Evolutionary conservation across 1,284 basidiomycete species (phyloP), one percentile per base, ranked within the genome.

Genomic region (Ustilago hordei): DNA sequence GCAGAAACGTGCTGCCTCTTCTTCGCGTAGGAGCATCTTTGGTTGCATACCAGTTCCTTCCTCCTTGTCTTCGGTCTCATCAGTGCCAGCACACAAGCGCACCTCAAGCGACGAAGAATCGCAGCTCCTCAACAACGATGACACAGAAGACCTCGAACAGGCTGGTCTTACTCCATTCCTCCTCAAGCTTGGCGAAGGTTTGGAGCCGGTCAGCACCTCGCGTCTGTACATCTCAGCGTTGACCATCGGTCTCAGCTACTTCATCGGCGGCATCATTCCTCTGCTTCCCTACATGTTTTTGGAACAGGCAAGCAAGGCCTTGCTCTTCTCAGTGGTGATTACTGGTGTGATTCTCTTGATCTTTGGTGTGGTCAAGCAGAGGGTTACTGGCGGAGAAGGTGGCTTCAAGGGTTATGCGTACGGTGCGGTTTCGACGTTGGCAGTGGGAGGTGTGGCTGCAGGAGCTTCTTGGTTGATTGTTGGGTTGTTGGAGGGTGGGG

Each of bases 361-460:
- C 47, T 83, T 83, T 69, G 82, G 82, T 57, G 74, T 81, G 17
- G 78, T 79, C 45, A 84, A 84, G 68, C 81, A 82, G 61, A 31
- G 73, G 3, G 64, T 73, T 9, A 82, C 82, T 3, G 82, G 82
- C 28, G 82, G 81, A n/a, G 60, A 63, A 43, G 69, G 61, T 41
- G 74, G 75, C 4, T 47, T 72, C 15, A 75, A 73, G 60, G 82
- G 80, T 8, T 77, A 90, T 83, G 85, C 93, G 9, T 94, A 93
- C 90, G 95, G 95, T n/a, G 93, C 94, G 1, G 84, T 94, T 28
- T 92, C 91, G 79, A 98, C 94, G n/a, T 88, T 96, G 60, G 87
- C 93, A 47, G 95, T 98, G 3, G 95, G 95, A 61, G 95, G 94
- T 34, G 87, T 93, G 0, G 95, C 95, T 0, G 94, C 95, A 0